Evolutionary conservation across 768 basidiomycete species (phyloP), one percentile per base, ranked within the genome.

Genomic region (Neoboletus magnificus): DNA sequence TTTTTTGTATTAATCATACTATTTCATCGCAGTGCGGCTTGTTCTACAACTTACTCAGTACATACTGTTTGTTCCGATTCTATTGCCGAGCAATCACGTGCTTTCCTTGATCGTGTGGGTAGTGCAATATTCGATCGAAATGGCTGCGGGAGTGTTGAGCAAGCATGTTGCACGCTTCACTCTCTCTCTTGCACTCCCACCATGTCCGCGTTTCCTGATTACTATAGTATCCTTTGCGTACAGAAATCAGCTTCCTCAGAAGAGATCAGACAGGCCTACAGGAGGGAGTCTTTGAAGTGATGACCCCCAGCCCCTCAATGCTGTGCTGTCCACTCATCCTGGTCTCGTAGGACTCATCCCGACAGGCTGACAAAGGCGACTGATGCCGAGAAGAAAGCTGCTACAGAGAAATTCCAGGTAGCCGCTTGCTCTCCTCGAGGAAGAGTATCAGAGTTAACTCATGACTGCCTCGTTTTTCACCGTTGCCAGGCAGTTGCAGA

Each of bases 331-430:
- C 39, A 23, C 55, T 71, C 54, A 62, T 55, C 54, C 48, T 50
- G 59, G 61, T 57, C 40, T 54, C 58, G 18, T 58, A 93, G 89
- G 72, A 94, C 91, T 1, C 94, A 97, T 69, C 94, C 94, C 4
- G 94, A 97, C 69, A 77, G 94, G 60, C 75, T 94, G 23, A 76
- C 75, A 18, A 88, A 85, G 57, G 89, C 84, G 4, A 83, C 82
- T 5, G 77, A 82, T 20, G 76, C 77, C n/a, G 88, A 94, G 70
- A 88, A 81, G 71, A 81, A 80, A 63, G 68, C 64, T 15, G 86
- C 93, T 0, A 97, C 94, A 3, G 93, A 93, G 70, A 79, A 79
- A 53, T 96, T 95, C 70, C 92, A 93, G 77, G 91, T 85, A 60
- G n/a, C 12, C 42, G 49, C 29, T 40, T 39, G 22, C 37, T 45